Conservation (phyloP, 2,329 filamentous ascomycete species). For the Cladosporium cucumerinum region DNA sequence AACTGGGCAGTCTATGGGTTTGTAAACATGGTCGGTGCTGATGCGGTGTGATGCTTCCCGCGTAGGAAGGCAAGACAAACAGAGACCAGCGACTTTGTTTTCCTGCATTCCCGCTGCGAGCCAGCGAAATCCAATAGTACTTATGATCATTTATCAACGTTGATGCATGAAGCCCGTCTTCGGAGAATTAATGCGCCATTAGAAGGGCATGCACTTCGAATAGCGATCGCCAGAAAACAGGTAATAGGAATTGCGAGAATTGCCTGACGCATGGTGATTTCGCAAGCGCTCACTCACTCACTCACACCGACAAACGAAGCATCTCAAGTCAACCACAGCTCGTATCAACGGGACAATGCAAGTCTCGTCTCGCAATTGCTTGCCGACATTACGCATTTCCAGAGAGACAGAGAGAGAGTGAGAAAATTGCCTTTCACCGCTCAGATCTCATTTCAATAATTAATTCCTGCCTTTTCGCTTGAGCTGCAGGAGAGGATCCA, state of each 20-base stretch:
- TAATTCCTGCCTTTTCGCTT: slow-evolving; percentile 3
- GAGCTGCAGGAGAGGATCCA: slow-evolving; percentile 4
- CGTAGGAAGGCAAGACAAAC: background rate
- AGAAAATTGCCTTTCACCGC: background rate
- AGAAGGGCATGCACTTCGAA: background rate
- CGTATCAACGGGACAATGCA: background rate
- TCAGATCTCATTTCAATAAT: background rate
- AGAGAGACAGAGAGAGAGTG: background rate
- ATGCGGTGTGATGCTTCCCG: background rate
- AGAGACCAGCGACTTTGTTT: background rate
- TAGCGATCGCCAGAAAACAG: background rate
- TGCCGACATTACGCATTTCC: background rate
- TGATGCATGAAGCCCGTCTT: background rate
- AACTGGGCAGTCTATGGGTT: background rate
- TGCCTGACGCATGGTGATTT: background rate
- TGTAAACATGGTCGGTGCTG: slow-evolving; percentile 7
- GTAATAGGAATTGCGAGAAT: background rate
- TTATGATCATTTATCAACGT: background rate
- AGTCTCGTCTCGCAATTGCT: background rate
- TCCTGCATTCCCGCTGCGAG: background rate
- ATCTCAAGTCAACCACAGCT: slow-evolving; percentile 10
- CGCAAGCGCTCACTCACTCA: background rate
- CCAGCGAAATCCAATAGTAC: background rate
- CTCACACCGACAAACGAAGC: slow-evolving; percentile 5
- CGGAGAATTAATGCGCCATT: background rate